A percentile compares a stretch with the other conserved stretches of the same genome.
phyloP scores from a whole-genome alignment of 2,329 filamentous ascomycete genomes.

The Colletotrichum cordylinicola region DNA sequence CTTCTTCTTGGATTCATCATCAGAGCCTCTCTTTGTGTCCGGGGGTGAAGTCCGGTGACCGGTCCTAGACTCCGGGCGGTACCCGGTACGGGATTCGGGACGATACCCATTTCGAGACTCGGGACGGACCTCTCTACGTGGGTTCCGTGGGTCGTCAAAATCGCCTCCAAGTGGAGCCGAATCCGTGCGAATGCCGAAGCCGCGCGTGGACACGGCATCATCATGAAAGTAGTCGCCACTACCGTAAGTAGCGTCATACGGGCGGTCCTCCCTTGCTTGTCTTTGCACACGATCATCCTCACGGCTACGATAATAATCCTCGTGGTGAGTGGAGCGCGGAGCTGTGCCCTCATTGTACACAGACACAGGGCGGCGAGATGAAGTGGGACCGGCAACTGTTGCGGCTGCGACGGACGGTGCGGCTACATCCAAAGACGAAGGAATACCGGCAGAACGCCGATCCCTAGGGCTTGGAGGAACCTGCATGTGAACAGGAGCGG shows the following conservation, averaged over 20 bases:
- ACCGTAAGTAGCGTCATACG: conserved; percentile 36
- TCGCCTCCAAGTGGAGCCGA: conserved; percentile 34
- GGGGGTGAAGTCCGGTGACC: conserved; percentile 24
- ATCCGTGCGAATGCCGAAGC: conserved; percentile 58
- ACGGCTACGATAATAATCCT: conserved; percentile 54
- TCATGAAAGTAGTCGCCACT: conserved; percentile 47
- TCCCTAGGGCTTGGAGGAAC: conserved; percentile 40
- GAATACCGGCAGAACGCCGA: conserved; percentile 20
- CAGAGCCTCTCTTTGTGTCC: conserved; percentile 18
- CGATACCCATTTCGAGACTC: conserved; percentile 33
- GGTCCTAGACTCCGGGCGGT: conserved; percentile 44
- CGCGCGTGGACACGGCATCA: conserved; percentile 50
- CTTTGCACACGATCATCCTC: conserved; percentile 52
- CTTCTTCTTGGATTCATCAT: conserved; percentile 14
- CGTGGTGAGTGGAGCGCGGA: conserved; percentile 47
- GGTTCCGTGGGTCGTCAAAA: conserved; percentile 49
- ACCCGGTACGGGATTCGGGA: conserved; percentile 30
- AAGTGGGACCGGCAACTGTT: conserved; percentile 27
- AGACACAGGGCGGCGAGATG: conserved; percentile 51
- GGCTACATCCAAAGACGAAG: conserved; percentile 8
- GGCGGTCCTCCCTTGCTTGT: conserved; percentile 45
- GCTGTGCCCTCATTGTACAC: conserved; percentile 57
- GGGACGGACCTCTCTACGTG: conserved; percentile 27
- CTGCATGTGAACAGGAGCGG: conserved; percentile 35
- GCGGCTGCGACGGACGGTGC: conserved; percentile 3